These are phyloP conservation scores for Ogataea sp. DNA, from an alignment of 805 yeast genomes.

Conservation along the genomic window DNA sequence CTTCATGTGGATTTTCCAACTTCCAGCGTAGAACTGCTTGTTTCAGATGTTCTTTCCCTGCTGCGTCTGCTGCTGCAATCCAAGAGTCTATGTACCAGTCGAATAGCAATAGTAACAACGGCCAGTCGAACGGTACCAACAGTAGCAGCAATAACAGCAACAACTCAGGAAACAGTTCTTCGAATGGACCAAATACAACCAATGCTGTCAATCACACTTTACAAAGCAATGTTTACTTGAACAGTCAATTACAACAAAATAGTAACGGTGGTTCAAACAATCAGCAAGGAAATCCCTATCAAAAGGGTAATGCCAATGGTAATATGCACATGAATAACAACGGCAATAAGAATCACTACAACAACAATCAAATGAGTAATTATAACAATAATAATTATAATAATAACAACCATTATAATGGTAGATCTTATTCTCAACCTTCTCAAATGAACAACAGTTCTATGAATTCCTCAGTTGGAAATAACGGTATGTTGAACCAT, in stretches of 20 bases:
- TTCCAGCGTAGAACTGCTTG: constrained; percentile 93
- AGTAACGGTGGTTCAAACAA: constrained; percentile 7
- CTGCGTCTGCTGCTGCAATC: constrained; percentile 60
- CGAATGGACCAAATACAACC: not conserved
- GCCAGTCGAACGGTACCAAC: constrained; percentile 5
- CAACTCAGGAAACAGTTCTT: constrained; percentile 6
- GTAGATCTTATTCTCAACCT: constrained; percentile 1
- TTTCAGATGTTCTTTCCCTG: constrained; percentile 87
- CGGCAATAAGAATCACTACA: constrained; percentile 9
- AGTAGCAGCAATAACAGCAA: constrained; percentile 9
- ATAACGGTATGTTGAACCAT: constrained; percentile 2
- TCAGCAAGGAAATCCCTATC: constrained; percentile 7
- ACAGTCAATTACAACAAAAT: not conserved
- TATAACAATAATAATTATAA: constrained; percentile 9
- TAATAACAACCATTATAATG: constrained; percentile 1
- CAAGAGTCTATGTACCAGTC: constrained; percentile 48
- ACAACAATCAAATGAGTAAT: constrained; percentile 12
- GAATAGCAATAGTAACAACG: constrained; percentile 3
- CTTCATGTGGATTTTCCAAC: constrained; percentile 90
- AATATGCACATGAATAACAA: constrained; percentile 8
- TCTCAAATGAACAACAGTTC: constrained; percentile 3
- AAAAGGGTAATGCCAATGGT: constrained; percentile 8
- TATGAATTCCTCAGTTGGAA: not conserved
- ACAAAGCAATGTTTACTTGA: constrained; percentile 5
- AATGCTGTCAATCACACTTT: constrained; percentile 7